These are phyloP conservation scores for Tylopilus vinaceipallidus DNA, from an alignment of 768 basidiomycete species.

Conservation along the genomic window DNA sequence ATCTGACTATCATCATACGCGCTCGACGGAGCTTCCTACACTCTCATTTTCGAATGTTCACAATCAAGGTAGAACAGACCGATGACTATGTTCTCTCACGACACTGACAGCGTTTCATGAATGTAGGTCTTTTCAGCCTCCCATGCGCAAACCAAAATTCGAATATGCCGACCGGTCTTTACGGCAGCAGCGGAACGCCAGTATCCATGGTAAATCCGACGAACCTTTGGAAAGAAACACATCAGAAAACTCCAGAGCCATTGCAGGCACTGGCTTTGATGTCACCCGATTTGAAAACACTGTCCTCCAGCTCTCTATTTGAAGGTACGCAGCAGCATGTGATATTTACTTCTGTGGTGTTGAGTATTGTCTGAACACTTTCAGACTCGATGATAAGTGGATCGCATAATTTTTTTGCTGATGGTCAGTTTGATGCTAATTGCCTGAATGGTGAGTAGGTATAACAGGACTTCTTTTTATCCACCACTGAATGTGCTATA, in stretches of 20 bases:
- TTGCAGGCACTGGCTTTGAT: not conserved
- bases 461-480: not conserved
- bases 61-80: not conserved
- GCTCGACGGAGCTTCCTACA: not conserved
- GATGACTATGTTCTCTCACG: not conserved
- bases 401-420: not conserved
- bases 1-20: not conserved
- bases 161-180: not conserved
- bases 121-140: not conserved
- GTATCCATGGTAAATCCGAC: not conserved
- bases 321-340: not conserved
- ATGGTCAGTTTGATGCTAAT: not conserved
- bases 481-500: not conserved
- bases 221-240: not conserved
- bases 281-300: not conserved
- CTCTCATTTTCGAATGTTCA: not conserved
- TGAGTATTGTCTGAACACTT: not conserved
- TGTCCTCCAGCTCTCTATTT: not conserved
- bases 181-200: not conserved
- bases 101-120: not conserved
- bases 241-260: not conserved
- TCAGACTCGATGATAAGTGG: not conserved
- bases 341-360: not conserved
- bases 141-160: not conserved
- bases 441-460: not conserved